These are phyloP conservation scores for Saccharomyces hybrid DNA, from an alignment of 1,139 yeast genomes.

Conservation along the genomic window DNA sequence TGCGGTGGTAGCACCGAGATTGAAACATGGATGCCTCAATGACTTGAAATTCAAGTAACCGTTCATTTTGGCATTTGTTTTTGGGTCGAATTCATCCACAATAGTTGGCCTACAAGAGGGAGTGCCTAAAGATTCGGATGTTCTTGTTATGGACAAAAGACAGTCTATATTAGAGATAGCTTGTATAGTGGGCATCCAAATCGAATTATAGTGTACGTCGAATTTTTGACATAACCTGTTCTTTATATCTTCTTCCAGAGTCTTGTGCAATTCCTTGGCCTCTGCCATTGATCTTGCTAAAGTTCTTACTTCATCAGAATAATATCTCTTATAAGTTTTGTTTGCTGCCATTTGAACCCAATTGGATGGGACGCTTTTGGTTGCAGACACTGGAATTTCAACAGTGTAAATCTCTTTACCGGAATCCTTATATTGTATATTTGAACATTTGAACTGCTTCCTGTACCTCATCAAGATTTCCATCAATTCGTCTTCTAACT, in stretches of 20 bases:
- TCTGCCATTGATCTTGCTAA: slow-evolving; percentile 77
- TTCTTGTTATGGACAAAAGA: slow-evolving; percentile 64
- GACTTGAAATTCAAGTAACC: slow-evolving; percentile 58
- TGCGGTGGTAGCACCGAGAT: slow-evolving; percentile 44
- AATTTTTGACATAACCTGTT: slow-evolving; percentile 65
- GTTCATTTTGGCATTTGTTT: slow-evolving; percentile 24
- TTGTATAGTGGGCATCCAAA: slow-evolving; percentile 51
- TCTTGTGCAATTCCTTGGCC: slow-evolving; percentile 76
- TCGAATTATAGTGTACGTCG: slow-evolving; percentile 48
- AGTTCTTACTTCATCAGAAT: slow-evolving; percentile 83
- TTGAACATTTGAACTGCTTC: slow-evolving; percentile 60
- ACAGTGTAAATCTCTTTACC: slow-evolving; percentile 89
- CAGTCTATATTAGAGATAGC: slow-evolving; percentile 72
- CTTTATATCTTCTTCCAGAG: slow-evolving; percentile 64
- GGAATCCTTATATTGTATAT: slow-evolving; percentile 73
- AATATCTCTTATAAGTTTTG: slow-evolving; percentile 78
- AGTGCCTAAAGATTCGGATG: slow-evolving; percentile 71
- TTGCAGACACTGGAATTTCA: slow-evolving; percentile 68
- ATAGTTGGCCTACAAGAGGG: slow-evolving; percentile 85
- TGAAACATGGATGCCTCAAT: slow-evolving; percentile 85
- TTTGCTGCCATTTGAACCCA: slow-evolving; percentile 98
- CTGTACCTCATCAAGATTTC: slow-evolving; percentile 53
- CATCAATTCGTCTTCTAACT: slow-evolving; percentile 53
- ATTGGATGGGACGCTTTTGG: slow-evolving; percentile 63
- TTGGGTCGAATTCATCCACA: slow-evolving; percentile 41